Evolutionary conservation across 2,329 filamentous ascomycete species (phyloP), one percentile per base, ranked within the genome.

Genomic region (Aaosphaeria arxii): DNA sequence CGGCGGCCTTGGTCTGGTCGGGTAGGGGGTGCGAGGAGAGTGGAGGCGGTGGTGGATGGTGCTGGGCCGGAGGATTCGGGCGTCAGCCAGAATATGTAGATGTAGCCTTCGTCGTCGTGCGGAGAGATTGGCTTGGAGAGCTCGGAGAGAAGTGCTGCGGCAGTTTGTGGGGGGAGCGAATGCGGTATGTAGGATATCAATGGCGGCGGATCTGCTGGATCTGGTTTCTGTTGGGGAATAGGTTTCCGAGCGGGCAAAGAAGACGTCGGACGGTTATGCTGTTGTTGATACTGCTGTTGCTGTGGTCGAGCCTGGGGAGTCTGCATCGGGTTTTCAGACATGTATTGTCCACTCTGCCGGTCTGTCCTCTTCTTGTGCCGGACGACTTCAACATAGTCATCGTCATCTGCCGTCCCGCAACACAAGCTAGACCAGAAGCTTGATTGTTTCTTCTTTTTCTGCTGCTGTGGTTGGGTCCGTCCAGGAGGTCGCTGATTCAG

Each of bases 1-100:
- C 57, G 55, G 13, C 66, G 57, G 30, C 48, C 53, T 33, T 62
- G 58, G 13, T 58, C 59, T 7, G 59, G 51, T 13, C 57, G 55
- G 24, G 43, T 88, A 74, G 7, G 81, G 79, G 6, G 82, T 77
- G 17, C 82, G 80, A 40, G 83, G 75, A 69, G 57, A 1, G 53
- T 58, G 0, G 61, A 65, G 3, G 68, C 67, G 1, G 66, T 57
- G 5, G 61, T 53, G 83, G 85, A 33, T 76, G 78, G 74, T 0
- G 80, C 69, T 0, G 77, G 67, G 6, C 82, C 72, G 2, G 78
- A 79, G 33, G 81, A 77, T 31, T 90, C 85, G 7, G 65, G 55
- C 0, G 90, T 96, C 24, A 96, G 79, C 91, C 92, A 96, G 78
- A 97, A 99, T 71, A 99, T 95, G 78, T 99, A 99, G 57, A 99